Evolutionary conservation across 2,329 filamentous ascomycete genomes (phyloP).

Genomic region (Nigrospora osmanthi): DNA sequence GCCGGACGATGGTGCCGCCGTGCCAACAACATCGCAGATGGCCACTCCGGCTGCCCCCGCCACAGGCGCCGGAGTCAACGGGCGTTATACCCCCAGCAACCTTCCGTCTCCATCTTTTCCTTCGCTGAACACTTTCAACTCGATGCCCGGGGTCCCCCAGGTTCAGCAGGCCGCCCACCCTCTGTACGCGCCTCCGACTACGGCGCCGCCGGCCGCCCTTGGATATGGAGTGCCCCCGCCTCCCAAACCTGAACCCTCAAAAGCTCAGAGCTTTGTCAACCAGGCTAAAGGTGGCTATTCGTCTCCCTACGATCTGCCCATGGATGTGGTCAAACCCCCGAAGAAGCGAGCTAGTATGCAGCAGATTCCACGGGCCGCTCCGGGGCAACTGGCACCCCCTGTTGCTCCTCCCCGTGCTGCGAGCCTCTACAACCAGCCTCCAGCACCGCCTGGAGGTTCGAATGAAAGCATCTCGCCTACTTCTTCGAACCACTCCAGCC

Average conservation of each 20-base stretch:
- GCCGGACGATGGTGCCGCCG: constrained; percentile 28
- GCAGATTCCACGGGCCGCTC: constrained; percentile 38
- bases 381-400: constrained; percentile 31
- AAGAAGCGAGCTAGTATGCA: constrained; percentile 56
- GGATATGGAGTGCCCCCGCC: constrained; percentile 27
- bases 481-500: constrained; percentile 27
- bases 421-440: constrained; percentile 40
- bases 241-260: constrained; percentile 37
- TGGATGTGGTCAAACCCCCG: constrained; percentile 69
- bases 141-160: constrained; percentile 28
- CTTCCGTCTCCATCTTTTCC: constrained; percentile 13
- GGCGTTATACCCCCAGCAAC: constrained; percentile 24
- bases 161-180: constrained; percentile 14
- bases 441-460: constrained; percentile 13
- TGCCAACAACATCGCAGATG: constrained; percentile 12
- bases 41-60: constrained; percentile 13
- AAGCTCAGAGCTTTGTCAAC: constrained; percentile 78
- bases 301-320: constrained; percentile 91
- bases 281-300: constrained; percentile 88
- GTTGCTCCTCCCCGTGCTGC: constrained; percentile 43
- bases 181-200: constrained; percentile 17
- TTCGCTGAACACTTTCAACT: constrained; percentile 36
- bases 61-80: constrained; percentile 17
- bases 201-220: constrained; percentile 18
- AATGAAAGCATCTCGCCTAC: constrained; percentile 22